A percentile compares a stretch with the other conserved stretches of the same genome.
These are phyloP conservation scores for Elaphomyces granulatus DNA, from an alignment of 495 filamentous ascomycete genomes.

Conservation along the genomic window DNA sequence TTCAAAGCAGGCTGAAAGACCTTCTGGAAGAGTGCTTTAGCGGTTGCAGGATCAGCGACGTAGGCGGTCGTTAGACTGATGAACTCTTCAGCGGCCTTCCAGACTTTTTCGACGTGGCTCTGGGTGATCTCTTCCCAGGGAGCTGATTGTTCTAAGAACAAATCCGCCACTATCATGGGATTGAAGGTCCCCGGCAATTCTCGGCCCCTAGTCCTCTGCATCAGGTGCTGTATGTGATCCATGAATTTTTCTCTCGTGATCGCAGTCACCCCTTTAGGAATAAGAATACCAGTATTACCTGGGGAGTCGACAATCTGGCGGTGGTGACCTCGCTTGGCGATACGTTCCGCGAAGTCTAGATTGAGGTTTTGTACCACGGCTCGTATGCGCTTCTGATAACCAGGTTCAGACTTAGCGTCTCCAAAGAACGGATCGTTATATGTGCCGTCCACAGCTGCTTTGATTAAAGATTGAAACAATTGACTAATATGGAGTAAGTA, in stretches of 20 bases:
- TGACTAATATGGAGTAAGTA: constrained; percentile 39
- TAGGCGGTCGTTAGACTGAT: constrained; percentile 17
- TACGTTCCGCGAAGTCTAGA: constrained; percentile 33
- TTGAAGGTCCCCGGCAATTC: constrained; percentile 40
- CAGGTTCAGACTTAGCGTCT: constrained; percentile 15
- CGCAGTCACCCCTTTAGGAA: constrained; percentile 6
- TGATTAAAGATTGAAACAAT: constrained; percentile 32
- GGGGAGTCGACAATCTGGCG: constrained; percentile 5
- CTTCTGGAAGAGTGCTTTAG: constrained; percentile 21
- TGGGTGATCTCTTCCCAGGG: constrained; percentile 31
- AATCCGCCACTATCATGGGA: constrained; percentile 33
- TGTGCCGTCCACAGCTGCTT: constrained; percentile 38
- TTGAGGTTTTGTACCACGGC: constrained; percentile 45
- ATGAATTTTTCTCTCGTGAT: constrained; percentile 26
- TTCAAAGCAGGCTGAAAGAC: constrained; percentile 25
- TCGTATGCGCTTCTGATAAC: constrained; percentile 39
- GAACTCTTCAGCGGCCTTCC: constrained; percentile 23
- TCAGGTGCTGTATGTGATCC: constrained; percentile 21
- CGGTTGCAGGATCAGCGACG: constrained; percentile 25
- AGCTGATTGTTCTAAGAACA: constrained; percentile 35
- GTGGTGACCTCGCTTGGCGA: constrained; percentile 31
- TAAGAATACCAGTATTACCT: constrained; percentile 1
- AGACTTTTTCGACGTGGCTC: constrained; percentile 20
- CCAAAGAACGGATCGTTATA: constrained; percentile 45
- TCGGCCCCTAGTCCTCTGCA: constrained; percentile 26